Percentiles rank a stretch among this genome's conserved stretches.
Conservation (phyloP, 1,284 basidiomycete genomes). For the Malassezia nana region DNA sequence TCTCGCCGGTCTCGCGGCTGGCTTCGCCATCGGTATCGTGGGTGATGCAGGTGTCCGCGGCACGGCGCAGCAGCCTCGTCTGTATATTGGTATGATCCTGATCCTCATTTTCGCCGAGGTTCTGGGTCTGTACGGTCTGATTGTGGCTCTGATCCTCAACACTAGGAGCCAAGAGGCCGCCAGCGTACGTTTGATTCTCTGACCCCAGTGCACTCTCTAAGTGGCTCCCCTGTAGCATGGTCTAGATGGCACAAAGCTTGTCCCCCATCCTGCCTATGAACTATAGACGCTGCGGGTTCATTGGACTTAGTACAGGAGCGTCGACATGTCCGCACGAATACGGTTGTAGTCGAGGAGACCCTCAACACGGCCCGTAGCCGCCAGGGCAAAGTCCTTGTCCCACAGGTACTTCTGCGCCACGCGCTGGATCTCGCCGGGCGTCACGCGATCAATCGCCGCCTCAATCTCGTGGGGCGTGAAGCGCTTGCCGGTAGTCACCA, state of each 20-base stretch:
- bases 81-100: constrained; percentile 69
- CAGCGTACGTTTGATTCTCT: constrained; percentile 4
- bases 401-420: constrained; percentile 93
- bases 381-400: constrained; percentile 64
- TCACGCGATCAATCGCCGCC: constrained; percentile 78
- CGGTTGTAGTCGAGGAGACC: constrained; percentile 59
- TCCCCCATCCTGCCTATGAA: neutral
- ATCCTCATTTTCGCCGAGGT: constrained; percentile 86
- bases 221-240: neutral
- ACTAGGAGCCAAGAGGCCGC: constrained; percentile 45
- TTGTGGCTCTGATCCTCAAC: constrained; percentile 83
- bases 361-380: constrained; percentile 64
- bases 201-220: neutral
- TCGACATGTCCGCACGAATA: constrained; percentile 48
- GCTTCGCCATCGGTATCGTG: constrained; percentile 91
- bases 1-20: constrained; percentile 84
- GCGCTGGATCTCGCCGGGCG: constrained; percentile 77
- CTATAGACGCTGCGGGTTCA: neutral
- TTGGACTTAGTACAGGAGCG: constrained; percentile 44
- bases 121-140: constrained; percentile 73
- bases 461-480: constrained; percentile 89
- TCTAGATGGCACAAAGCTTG: neutral
- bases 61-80: constrained; percentile 64
- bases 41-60: constrained; percentile 64
- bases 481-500: constrained; percentile 73